A percentile compares a stretch with the other conserved stretches of the same genome.
Conservation (phyloP, 495 filamentous ascomycete species). For the Lepraria neglecta region DNA sequence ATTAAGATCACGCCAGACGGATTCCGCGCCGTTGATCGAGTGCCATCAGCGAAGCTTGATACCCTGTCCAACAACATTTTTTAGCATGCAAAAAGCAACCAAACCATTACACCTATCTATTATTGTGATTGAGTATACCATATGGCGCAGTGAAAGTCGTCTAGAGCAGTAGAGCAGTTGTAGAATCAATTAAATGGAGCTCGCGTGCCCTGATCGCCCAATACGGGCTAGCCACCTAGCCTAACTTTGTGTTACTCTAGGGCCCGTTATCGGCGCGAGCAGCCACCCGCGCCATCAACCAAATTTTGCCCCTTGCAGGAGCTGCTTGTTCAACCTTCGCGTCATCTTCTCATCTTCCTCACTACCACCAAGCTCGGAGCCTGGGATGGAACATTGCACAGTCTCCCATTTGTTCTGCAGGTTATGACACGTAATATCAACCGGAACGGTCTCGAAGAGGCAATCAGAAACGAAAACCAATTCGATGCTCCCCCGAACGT, state of each 20-base stretch:
- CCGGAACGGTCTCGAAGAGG: conserved; percentile 13
- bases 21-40: conserved; percentile 51
- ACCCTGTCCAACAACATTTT: conserved; percentile 27
- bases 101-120: neutral
- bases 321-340: neutral
- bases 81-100: conserved; percentile 9
- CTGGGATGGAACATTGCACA: neutral
- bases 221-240: conserved; percentile 2
- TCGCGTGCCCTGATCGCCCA: neutral
- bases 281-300: neutral
- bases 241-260: neutral
- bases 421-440: conserved; percentile 22
- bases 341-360: neutral
- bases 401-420: neutral
- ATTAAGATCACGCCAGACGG: conserved; percentile 77
- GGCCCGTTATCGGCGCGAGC: conserved; percentile 4
- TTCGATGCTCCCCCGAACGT: conserved; percentile 19
- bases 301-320: conserved; percentile 7
- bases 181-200: neutral
- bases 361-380: conserved; percentile 1
- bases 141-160: too few species aligned
- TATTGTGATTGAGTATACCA: neutral
- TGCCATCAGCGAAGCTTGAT: conserved; percentile 21
- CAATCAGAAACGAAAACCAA: conserved; percentile 13
- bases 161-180: too few species aligned